Evolutionary conservation across 2,329 filamentous ascomycete genomes (phyloP), one percentile per base, ranked within the genome.

Genomic region (Dactylellina drechsleri): DNA sequence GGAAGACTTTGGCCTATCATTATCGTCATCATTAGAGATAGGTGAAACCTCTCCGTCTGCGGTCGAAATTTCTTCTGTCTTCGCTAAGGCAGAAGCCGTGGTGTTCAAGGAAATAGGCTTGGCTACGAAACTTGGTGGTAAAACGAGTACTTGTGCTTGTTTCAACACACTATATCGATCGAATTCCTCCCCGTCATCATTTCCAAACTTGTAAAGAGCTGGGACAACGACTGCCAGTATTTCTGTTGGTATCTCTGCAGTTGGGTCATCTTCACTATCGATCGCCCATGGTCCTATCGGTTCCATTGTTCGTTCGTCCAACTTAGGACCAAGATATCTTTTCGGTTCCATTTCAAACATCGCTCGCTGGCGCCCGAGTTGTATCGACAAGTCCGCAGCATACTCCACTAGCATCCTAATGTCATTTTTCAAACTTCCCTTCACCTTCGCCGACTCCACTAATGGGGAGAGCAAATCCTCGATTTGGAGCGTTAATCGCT

Each of bases 271-370:
- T 4, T 76, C 64, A 12, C 67, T 66, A 16, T 76, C 59, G 16
- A 47, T 23, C 10, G 72, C 64, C 64, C 60, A 68, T 5, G 66
- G 66, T 2, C 65, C 72, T 4, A 76, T 49, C 1, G 59, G 50
- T 13, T 76, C 64, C 72, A 76, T 76, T 20, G 45, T 31, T 18
- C 41, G 41, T 36, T n/a, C 40, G n/a, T 70, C 40, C 4, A 60
- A 59, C 36, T 40, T 65, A 8, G 36, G 53, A 4, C 72, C 72
- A 36, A 76, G 60, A 13, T 70, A 70, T 23, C 64, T 36, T 50
- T 68, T 70, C 10, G 66, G 56, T 61, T 76, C 65, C 6, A 76
- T 50, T 45, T 76, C 72, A 36, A 76, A 76, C 72, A 76, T 76
- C 5, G 72, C 58, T 23, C 72, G 61, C 59, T 76, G 72, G 43